Base-by-base conservation (phyloP, 306 rosid species). In the Echinosophora koreensis region DNA sequence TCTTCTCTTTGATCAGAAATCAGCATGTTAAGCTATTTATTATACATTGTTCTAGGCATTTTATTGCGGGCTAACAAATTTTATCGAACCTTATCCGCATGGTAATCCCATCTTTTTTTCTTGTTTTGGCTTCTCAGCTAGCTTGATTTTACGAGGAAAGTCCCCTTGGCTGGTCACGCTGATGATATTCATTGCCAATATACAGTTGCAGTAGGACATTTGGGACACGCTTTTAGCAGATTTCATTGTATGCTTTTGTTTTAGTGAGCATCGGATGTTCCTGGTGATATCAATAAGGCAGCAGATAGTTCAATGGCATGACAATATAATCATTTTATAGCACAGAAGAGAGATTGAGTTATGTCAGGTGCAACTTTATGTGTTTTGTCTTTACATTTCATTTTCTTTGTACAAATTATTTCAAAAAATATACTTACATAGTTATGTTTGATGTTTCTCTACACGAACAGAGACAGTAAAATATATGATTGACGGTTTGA, bases 61-160 rank as follows among this genome's bases (percentile, higher is more conserved):
- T 12, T 63, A 80, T 42, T 27, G 44, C 14, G 9, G n/a, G 42
- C 8, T 50, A 13, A 14, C 5, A 46, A 61, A 22, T 49, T 39
- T 57, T 50, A 5, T 15, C 18, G 13, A 51, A 59, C 27, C 34
- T 7, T 16, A 9, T 71, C 22, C 69, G 34, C 41, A 1, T 12
- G 6, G 64, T 37, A 62, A 62, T 71, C 50, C 68, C 22, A 22
- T 22, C 5, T 15, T 52, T 0, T 5, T 4, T 34, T 27, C 60
- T 30, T 30, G 2, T 54, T 70, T 6, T 12, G 70, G 58, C 17
- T 72, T 47, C 37, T 49, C 92, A 88, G 91, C 67, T 79, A 34
- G 83, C 79, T 76, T 80, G 2, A 67, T 57, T 57, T 11, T 55
- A 32, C 85, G 18, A 73, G 79, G 81, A 64, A 62, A 62, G 34